These are phyloP conservation scores for Dunaliella primolecta DNA, from an alignment of 139 green algal species.

Conservation along the genomic window DNA sequence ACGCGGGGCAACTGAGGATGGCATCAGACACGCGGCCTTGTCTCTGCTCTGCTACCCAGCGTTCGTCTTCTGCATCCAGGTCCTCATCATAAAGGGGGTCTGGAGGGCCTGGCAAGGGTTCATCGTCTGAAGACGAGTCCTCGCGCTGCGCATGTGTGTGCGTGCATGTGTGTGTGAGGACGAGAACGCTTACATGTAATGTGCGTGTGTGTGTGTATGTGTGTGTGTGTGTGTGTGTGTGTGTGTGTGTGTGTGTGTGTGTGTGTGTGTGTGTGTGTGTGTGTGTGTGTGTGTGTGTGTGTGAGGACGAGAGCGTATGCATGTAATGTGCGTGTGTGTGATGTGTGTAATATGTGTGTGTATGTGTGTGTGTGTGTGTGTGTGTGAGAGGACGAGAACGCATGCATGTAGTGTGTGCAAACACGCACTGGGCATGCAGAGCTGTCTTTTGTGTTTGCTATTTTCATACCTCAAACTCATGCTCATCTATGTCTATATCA, in stretches of 20 bases:
- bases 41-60: conserved; percentile 37
- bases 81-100: conserved; percentile 52
- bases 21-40: conserved; percentile 49
- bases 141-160: not conserved
- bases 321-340: not conserved
- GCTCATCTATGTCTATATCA: not conserved
- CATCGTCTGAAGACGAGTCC: not conserved
- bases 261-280: not conserved
- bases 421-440: no score
- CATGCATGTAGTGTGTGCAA: no score
- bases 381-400: no score
- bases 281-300: not conserved
- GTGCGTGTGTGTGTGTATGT: not conserved
- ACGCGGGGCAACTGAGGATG: conserved; percentile 68
- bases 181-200: no score
- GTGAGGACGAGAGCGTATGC: no score
- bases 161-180: not conserved
- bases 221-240: not conserved
- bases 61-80: conserved; percentile 48
- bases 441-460: not conserved
- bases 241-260: not conserved
- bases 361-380: not conserved
- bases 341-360: not conserved
- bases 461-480: not conserved
- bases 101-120: not conserved